Percentiles rank a stretch among this genome's conserved stretches.
These are phyloP conservation scores for Calonectria montana DNA, from an alignment of 2,329 filamentous ascomycete species.

Conservation along the genomic window DNA sequence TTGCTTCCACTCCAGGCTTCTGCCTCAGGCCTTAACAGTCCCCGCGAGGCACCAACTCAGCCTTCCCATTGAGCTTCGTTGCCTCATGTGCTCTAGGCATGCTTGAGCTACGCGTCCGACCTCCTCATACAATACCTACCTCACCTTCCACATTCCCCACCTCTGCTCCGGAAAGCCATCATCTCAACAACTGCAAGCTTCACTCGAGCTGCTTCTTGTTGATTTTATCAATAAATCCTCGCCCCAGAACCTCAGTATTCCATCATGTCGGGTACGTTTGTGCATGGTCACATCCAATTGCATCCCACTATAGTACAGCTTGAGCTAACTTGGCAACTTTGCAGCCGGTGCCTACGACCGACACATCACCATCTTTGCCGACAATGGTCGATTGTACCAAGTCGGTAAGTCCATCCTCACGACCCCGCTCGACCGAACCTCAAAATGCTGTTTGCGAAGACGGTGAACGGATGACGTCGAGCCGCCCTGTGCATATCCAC, in stretches of 20 bases:
- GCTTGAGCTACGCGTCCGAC: constrained; percentile 58
- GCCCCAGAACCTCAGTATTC: constrained; percentile 36
- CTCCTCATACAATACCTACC: constrained; percentile 42
- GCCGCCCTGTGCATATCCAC: neutral
- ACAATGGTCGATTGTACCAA: constrained; percentile 98
- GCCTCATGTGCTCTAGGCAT: constrained; percentile 56
- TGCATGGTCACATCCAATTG: constrained; percentile 28
- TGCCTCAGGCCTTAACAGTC: constrained; percentile 48
- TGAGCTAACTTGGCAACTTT: constrained; percentile 43
- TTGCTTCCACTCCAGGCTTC: constrained; percentile 1
- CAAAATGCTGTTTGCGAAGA: constrained; percentile 26
- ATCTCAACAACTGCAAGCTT: constrained; percentile 20
- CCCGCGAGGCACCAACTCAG: constrained; percentile 46
- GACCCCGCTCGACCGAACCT: constrained; percentile 8
- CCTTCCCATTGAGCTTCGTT: constrained; percentile 48
- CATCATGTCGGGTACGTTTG: constrained; percentile 65
- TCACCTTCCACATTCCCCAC: constrained; percentile 33
- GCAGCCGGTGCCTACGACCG: constrained; percentile 86
- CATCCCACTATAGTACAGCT: constrained; percentile 19
- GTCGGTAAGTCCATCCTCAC: constrained; percentile 76
- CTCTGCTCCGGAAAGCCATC: constrained; percentile 18
- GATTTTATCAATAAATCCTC: constrained; percentile 14
- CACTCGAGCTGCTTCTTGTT: constrained; percentile 27
- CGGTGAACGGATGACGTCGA: constrained; percentile 28
- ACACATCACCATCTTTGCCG: constrained; percentile 99